Evolutionary conservation across 2,329 filamentous ascomycete genomes (phyloP).

Genomic region (Talaromyces sp.): DNA sequence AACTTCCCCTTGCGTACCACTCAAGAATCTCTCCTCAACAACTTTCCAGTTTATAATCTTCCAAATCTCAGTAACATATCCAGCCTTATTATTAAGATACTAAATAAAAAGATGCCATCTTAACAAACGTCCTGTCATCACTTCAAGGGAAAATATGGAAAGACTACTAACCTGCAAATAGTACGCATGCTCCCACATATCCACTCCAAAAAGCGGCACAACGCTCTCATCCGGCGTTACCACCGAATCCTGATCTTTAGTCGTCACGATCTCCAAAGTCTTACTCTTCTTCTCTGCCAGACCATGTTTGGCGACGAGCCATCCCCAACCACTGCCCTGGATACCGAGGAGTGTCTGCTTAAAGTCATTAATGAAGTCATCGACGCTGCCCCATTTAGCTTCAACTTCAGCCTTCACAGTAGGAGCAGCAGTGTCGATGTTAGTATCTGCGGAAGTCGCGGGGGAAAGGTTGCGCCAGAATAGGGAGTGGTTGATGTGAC

Average conservation of each 20-base stretch:
- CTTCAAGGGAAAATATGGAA: too few relatives aligned
- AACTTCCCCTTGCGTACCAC: slow-evolving; percentile 25
- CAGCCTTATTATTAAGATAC: slow-evolving; percentile 90
- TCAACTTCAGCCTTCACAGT: slow-evolving; percentile 60
- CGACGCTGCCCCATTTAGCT: slow-evolving; percentile 65
- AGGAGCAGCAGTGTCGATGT: slow-evolving; percentile 53
- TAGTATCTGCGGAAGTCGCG: slow-evolving; percentile 55
- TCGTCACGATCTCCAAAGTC: slow-evolving; percentile 66
- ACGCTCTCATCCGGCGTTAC: slow-evolving; percentile 58
- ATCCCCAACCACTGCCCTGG: slow-evolving; percentile 85
- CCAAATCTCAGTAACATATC: slow-evolving; percentile 89
- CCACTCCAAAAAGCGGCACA: slow-evolving; percentile 73
- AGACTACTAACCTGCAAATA: slow-evolving; percentile 64
- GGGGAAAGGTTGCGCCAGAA: slow-evolving; percentile 85
- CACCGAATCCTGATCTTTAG: slow-evolving; percentile 83
- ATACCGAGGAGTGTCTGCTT: slow-evolving; percentile 63
- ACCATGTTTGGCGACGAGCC: slow-evolving; percentile 67
- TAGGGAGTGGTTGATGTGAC: slow-evolving; percentile 87
- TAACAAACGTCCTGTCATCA: too few relatives aligned
- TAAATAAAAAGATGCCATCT: too few relatives aligned
- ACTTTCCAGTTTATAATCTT: slow-evolving; percentile 91
- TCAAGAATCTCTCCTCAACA: slow-evolving; percentile 63
- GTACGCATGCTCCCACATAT: slow-evolving; percentile 95
- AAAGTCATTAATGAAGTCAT: slow-evolving; percentile 65
- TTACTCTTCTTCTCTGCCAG: slow-evolving; percentile 42